Evolutionary conservation across 257 asterid genomes (phyloP), one percentile per base, ranked within the genome.

Genomic region (Salvia rosmarinus): DNA sequence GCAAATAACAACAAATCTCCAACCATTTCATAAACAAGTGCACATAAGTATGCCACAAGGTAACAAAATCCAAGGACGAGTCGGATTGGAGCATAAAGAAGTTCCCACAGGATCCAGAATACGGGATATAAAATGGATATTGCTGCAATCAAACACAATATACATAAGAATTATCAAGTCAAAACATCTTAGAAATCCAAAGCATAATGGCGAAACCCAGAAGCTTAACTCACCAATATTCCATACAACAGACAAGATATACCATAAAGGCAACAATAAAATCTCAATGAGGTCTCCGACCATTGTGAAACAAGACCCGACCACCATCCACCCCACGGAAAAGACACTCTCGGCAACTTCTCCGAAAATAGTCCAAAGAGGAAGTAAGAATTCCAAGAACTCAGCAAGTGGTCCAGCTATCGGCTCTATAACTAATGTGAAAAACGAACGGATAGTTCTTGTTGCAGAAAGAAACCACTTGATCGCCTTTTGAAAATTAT

Each of bases 401-500:
- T 79, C 92, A 21, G 83, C 61, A 57, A 91, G 66, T 30, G 97
- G 98, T 52, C 87, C 89, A 8, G 83, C 68, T 83, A 95, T 75
- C 52, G 99, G 99, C 71, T 79, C 80, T 6, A 84, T 68, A 57
- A 89, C 23, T 58, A 88, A 63, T 9, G 90, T 83, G 65, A 88
- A 65, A 75, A 80, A 81, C 7, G 97, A 82, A 62, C 91, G 87
- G 35, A 62, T n/a, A 42, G 95, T 80, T 67, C 87, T 85, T 0
- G 93, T 83, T 70, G 76, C 83, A 83, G 76, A 79, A 70, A 91
- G 83, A 77, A 84, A 89, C 96, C 99, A 95, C 82, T 80, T 82
- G 37, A 95, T 68, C 51, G 99, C 98, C 82, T 89, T 95, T 80
- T 95, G 94, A 85, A 82, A 89, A 81, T 95, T 84, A 75, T 91